Evolutionary conservation across 2,329 filamentous ascomycete species (phyloP).

Genomic region (Eutypa lata): DNA sequence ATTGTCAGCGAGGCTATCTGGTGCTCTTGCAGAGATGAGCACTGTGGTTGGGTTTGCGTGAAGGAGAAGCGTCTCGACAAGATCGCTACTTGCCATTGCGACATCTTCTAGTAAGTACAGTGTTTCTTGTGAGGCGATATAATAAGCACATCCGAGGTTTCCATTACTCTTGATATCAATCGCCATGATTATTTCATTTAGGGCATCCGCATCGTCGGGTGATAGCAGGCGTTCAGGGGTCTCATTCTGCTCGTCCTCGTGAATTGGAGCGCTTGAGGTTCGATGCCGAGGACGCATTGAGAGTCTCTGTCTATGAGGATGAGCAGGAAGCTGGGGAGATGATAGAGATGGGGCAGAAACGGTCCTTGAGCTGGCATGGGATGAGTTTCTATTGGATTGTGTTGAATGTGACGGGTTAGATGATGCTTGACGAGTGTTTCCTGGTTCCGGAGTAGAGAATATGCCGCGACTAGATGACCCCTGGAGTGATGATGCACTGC

Average conservation of each 20-base stretch:
- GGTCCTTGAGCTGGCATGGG: slow-evolving; percentile 7
- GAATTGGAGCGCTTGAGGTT: slow-evolving; percentile 4
- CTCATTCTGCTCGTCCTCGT: slow-evolving; percentile 14
- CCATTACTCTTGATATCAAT: slow-evolving; percentile 70
- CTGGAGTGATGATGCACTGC: slow-evolving; percentile 11
- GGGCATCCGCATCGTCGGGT: slow-evolving; percentile 29
- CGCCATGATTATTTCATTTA: slow-evolving; percentile 75
- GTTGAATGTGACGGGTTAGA: slow-evolving; percentile 7
- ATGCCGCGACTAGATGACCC: slow-evolving; percentile 7
- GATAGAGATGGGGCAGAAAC: slow-evolving; percentile 13
- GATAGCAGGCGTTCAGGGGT: slow-evolving; percentile 9
- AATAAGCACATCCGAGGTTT: slow-evolving; percentile 81
- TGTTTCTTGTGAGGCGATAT: slow-evolving; percentile 65
- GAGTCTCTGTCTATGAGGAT: slow-evolving; percentile 19
- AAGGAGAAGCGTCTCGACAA: slow-evolving; percentile 59
- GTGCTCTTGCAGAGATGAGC: slow-evolving; percentile 47
- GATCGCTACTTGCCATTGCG: slow-evolving; percentile 62
- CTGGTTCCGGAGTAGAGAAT: slow-evolving; percentile 15
- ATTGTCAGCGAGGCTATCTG: slow-evolving; percentile 36
- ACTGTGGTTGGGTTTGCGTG: slow-evolving; percentile 55
- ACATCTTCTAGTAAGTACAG: slow-evolving; percentile 78
- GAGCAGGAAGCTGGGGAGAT: slow-evolving; percentile 21
- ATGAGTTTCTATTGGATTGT: slow-evolving; percentile 8
- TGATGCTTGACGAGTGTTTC: slow-evolving; percentile 1
- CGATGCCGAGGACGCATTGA: slow-evolving; percentile 20